Base-by-base conservation (phyloP, 2,329 filamentous ascomycete species). In the Podosphaera aphanis region DNA sequence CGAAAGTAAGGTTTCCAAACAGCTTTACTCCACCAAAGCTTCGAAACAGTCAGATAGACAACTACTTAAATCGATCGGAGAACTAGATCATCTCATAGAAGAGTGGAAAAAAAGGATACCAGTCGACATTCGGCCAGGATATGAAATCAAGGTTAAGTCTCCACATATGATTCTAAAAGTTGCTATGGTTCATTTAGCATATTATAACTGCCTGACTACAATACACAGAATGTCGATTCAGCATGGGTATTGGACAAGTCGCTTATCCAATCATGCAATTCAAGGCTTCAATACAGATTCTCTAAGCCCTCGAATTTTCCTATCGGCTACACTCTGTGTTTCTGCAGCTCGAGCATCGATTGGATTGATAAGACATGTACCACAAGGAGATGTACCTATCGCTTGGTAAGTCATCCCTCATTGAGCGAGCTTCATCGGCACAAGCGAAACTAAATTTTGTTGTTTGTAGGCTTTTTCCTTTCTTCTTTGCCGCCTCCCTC, bases 211-310 rank as follows among this genome's bases (percentile, higher is more conserved):
- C 56, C 65, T 98, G 44, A 94, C 88, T 0, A 98, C 90, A 0
- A 94, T 98, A 51, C 90, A 98, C 60, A 83, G 90, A 44, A 98
- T 95, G 90, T 93, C 84, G 37, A 82, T 95, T 25, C 90, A 95
- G 56, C 86, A 94, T 59, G 90, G 90, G 13, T 94, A 93, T 63
- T 98, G 90, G 90, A 95, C 88, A 1, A 94, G 83, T 57, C 75
- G 90, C 33, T 64, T 98, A 36, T 93, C 86, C 33, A 88, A 95
- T 56, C 95, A 85, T 57, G 90, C 90, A 15, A 90, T 95, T 47
- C 83, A 93, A 60, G 90, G 90, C 0, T 67, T 94, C 37, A 95
- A 95, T 60, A 79, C 86, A 0, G 73, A 81, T 51, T 86, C 90
- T 0, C 64, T 98, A 46, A 98, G 95, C 58, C 90, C 90, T 0